Evolutionary conservation across 345 rosid species (phyloP).

Genomic region (sweet orange (Citrus sinensis)): DVS_A1.0 CM039163.1:4477001-4477500

Average conservation of each 20-base stretch:
- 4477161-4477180: neutral
- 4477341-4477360: neutral
- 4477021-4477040: conserved; percentile 19
- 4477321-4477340: neutral
- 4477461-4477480: neutral
- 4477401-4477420: neutral
- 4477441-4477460: neutral
- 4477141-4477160: conserved; percentile 34
- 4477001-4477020: conserved; percentile 20
- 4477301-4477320: neutral
- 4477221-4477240: neutral
- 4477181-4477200: conserved; percentile 4
- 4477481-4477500: neutral
- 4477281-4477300: conserved; percentile 1
- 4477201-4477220: neutral
- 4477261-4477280: neutral
- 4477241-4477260: neutral
- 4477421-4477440: neutral
- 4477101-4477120: conserved; percentile 37
- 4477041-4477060: conserved; percentile 22
- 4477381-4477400: neutral
- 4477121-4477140: conserved; percentile 49
- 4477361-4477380: neutral
- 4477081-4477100: conserved; percentile 63
- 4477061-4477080: conserved; percentile 34